phyloP scores from a whole-genome alignment of 2,329 filamentous ascomycete species.

The Fusarium sp. region DNA sequence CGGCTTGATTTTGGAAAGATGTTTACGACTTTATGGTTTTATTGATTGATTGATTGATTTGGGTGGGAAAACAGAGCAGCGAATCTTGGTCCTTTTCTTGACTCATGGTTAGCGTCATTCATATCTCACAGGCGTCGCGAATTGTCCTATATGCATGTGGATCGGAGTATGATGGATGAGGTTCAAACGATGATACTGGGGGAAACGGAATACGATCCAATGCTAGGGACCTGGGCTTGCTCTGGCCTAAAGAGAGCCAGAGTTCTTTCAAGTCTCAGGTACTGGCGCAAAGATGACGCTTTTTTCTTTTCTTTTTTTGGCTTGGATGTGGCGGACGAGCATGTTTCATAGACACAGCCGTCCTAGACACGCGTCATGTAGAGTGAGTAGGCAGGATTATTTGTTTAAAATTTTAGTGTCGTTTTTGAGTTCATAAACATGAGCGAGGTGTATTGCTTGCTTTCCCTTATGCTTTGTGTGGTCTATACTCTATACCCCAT shows the following conservation, averaged over 20 bases:
- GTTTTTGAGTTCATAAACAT: not conserved
- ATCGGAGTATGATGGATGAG: slow-evolving; percentile 48
- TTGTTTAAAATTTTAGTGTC: slow-evolving; percentile 21
- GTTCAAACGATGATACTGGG: slow-evolving; percentile 38
- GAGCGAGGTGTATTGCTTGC: not conserved
- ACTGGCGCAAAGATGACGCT: slow-evolving; percentile 42
- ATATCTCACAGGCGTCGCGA: slow-evolving; percentile 42
- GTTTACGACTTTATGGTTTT: slow-evolving; percentile 21
- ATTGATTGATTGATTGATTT: slow-evolving; percentile 11
- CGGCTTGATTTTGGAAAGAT: slow-evolving; percentile 36
- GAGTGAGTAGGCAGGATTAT: slow-evolving; percentile 42
- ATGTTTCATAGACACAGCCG: slow-evolving; percentile 42
- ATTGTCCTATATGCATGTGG: slow-evolving; percentile 45
- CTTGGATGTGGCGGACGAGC: slow-evolving; percentile 38
- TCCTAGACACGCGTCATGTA: slow-evolving; percentile 41
- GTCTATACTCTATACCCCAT: slow-evolving; percentile 4
- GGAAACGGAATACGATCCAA: slow-evolving; percentile 42
- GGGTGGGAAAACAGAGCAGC: slow-evolving; percentile 28
- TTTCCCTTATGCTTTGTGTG: not conserved
- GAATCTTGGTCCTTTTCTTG: slow-evolving; percentile 35
- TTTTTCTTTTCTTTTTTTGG: slow-evolving; percentile 36
- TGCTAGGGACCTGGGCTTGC: slow-evolving; percentile 17
- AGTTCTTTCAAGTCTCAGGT: slow-evolving; percentile 21
- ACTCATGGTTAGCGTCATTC: slow-evolving; percentile 41
- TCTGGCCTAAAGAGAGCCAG: slow-evolving; percentile 12